Percentiles rank a stretch among this genome's conserved stretches.
Evolutionary conservation across 495 filamentous ascomycete species (phyloP).

Genomic region (Xylaria flabelliformis): DNA sequence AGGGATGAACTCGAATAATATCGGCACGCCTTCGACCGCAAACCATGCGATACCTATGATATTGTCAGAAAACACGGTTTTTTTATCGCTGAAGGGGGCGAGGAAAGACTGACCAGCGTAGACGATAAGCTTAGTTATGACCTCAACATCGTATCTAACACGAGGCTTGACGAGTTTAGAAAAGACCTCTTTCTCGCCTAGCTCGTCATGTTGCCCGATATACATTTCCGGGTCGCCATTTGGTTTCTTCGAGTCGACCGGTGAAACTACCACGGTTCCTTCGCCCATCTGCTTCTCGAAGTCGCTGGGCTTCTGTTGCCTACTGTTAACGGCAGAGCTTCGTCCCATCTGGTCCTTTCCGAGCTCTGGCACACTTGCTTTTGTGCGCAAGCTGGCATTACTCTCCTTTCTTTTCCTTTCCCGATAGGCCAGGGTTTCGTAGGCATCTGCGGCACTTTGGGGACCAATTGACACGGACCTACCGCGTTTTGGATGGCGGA

Average conservation of each 20-base stretch:
- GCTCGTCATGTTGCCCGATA: constrained; percentile 54
- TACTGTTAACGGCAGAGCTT: constrained; percentile 37
- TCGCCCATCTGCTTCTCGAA: constrained; percentile 76
- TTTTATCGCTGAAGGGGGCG: background rate
- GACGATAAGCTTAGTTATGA: constrained; percentile 94
- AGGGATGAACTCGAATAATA: constrained; percentile 66
- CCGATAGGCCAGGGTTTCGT: constrained; percentile 92
- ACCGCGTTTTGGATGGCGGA: constrained; percentile 73
- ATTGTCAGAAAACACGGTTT: constrained; percentile 10
- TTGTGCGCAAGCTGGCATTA: constrained; percentile 39
- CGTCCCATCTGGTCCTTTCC: constrained; percentile 32
- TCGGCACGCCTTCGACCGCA: constrained; percentile 69
- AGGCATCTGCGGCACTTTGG: constrained; percentile 94
- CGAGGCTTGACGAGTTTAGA: constrained; percentile 82
- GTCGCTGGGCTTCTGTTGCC: constrained; percentile 55
- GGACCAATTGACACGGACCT: constrained; percentile 91
- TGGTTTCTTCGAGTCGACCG: constrained; percentile 44
- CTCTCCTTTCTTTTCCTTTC: constrained; percentile 83
- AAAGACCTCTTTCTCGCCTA: constrained; percentile 82
- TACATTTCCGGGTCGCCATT: constrained; percentile 41
- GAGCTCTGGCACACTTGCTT: constrained; percentile 29
- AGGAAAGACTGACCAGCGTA: constrained; percentile 74
- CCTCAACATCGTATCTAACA: constrained; percentile 95
- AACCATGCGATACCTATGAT: constrained; percentile 72
- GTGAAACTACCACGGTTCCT: constrained; percentile 51